Evolutionary conservation across 2,329 filamentous ascomycete species (phyloP).

Genomic region (Fusarium anthophilum): DNA sequence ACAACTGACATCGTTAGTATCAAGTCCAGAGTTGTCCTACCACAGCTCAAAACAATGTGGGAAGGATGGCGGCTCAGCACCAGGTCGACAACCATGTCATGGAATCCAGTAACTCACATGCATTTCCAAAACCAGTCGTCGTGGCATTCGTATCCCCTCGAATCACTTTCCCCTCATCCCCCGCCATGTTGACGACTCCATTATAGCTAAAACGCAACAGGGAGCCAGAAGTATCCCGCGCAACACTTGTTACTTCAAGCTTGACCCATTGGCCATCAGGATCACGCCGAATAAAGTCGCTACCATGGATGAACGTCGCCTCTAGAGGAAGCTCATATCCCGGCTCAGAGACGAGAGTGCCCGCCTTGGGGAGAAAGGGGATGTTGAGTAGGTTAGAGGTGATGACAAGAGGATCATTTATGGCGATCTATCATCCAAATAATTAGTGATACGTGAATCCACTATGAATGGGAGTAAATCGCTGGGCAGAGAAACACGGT

Average conservation of each 20-base stretch:
- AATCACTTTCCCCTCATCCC: constrained; percentile 48
- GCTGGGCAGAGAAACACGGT: background rate
- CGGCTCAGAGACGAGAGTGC: constrained; percentile 49
- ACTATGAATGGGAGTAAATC: background rate
- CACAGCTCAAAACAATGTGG: background rate
- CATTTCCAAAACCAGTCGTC: constrained; percentile 52
- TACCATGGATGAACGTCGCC: constrained; percentile 51
- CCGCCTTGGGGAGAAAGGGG: constrained; percentile 44
- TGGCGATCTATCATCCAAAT: constrained; percentile 42
- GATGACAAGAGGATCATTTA: constrained; percentile 47
- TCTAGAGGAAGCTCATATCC: constrained; percentile 49
- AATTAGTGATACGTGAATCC: background rate
- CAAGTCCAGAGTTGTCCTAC: background rate
- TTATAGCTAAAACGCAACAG: constrained; percentile 51
- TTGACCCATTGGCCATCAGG: constrained; percentile 49
- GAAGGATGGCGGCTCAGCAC: background rate
- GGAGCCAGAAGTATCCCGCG: constrained; percentile 46
- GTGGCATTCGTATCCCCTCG: constrained; percentile 47
- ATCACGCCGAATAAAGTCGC: constrained; percentile 53
- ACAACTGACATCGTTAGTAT: constrained; percentile 44
- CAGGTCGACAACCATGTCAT: background rate
- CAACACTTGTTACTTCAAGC: constrained; percentile 51
- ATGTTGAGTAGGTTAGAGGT: constrained; percentile 48
- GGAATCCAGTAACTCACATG: constrained; percentile 44
- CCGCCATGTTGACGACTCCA: constrained; percentile 49